Conservation (phyloP, 2,329 filamentous ascomycete genomes). For the Bipolaris sorokiniana region DNA sequence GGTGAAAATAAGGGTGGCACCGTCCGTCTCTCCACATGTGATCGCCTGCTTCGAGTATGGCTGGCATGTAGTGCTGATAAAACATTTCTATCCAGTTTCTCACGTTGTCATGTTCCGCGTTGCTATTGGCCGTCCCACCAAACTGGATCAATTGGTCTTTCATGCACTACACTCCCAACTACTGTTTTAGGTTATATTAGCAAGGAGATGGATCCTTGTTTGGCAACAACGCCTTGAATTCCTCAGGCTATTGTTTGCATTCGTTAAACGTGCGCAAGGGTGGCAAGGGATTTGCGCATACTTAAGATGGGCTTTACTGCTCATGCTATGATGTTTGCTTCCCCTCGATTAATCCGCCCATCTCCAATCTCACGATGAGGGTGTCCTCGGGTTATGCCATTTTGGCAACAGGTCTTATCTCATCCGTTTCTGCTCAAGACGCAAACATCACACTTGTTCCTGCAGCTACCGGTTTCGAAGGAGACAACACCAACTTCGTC, state of each 20-base stretch:
- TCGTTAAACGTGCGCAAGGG: not conserved
- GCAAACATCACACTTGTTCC: conserved; percentile 30
- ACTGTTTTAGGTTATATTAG: not conserved
- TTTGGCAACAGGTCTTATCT: conserved; percentile 14
- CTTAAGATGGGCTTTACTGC: conserved; percentile 3
- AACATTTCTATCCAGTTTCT: conserved; percentile 15
- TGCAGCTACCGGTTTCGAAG: conserved; percentile 33
- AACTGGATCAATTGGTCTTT: conserved; percentile 18
- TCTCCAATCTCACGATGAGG: conserved; percentile 3
- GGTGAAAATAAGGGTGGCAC: too few species aligned
- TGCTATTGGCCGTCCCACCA: conserved; percentile 18
- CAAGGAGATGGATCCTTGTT: conserved; percentile 1
- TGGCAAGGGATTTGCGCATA: not conserved
- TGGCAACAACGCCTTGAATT: not conserved
- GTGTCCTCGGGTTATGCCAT: conserved; percentile 1
- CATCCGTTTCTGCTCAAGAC: conserved; percentile 19
- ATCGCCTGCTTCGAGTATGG: not conserved
- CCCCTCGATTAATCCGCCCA: not conserved
- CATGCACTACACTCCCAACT: conserved; percentile 3
- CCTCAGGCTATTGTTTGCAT: not conserved
- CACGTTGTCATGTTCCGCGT: conserved; percentile 23
- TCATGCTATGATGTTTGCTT: not conserved
- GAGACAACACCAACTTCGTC: conserved; percentile 38
- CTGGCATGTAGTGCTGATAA: not conserved
- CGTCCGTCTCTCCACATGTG: too few species aligned